Evolutionary conservation across 305 asterid genomes (phyloP).

Genomic region (Solanum aculeatissimum): DNA sequence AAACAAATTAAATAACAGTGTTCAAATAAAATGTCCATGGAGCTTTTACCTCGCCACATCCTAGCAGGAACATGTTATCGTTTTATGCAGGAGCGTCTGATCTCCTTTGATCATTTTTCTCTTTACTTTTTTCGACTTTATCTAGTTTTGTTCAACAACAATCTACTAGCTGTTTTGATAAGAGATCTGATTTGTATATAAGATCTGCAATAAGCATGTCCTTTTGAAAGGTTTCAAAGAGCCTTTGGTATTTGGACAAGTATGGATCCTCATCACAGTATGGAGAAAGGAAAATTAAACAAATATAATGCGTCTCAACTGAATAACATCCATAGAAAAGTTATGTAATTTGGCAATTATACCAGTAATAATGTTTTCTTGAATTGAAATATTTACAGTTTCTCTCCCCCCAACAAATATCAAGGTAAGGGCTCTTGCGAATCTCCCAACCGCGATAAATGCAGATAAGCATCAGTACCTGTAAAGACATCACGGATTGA

Average conservation of each 20-base stretch:
- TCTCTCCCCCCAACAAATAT: conserved; percentile 1
- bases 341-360: neutral
- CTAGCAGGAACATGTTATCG: neutral
- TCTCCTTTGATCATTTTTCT: neutral
- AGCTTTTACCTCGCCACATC: neutral
- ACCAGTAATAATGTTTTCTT: neutral
- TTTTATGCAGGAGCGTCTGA: neutral
- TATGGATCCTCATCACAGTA: neutral
- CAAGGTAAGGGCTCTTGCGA: conserved; percentile 81
- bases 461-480: conserved; percentile 91
- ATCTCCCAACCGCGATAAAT: conserved; percentile 78
- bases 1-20: neutral
- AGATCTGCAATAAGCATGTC: neutral
- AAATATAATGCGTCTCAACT: neutral
- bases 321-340: neutral
- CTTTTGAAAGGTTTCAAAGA: neutral
- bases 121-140: neutral
- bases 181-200: neutral
- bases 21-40: neutral
- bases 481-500: neutral
- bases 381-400: conserved; percentile 5
- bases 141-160: neutral
- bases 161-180: neutral
- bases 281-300: neutral
- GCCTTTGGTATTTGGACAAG: neutral